phyloP scores from a whole-genome alignment of 1,139 yeast genomes.

The Lizanozyma gosingica region DNA sequence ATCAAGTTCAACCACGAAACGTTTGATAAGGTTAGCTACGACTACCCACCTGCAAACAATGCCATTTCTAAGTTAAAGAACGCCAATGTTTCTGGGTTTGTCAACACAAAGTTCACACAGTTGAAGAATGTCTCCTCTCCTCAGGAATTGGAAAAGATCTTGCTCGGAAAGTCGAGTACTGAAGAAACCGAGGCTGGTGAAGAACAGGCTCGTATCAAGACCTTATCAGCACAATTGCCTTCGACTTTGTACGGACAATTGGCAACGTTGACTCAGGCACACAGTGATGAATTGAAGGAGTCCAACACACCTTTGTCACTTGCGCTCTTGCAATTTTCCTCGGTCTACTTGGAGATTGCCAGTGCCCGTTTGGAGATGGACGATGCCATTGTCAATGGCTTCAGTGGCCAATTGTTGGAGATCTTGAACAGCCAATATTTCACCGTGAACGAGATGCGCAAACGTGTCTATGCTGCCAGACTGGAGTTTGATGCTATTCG shows the following conservation, averaged over 20 bases:
- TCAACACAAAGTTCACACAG: slow-evolving; percentile 47
- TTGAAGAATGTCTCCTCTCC: slow-evolving; percentile 54
- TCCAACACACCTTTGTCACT: slow-evolving; percentile 41
- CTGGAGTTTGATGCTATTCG: slow-evolving; percentile 63
- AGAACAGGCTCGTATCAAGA: slow-evolving; percentile 20
- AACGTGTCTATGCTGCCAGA: slow-evolving; percentile 61
- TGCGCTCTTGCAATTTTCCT: slow-evolving; percentile 47
- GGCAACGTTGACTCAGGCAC: slow-evolving; percentile 25
- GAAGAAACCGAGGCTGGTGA: slow-evolving; percentile 13
- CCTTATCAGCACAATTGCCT: slow-evolving; percentile 26
- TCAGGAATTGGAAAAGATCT: slow-evolving; percentile 52
- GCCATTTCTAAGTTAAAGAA: slow-evolving; percentile 39
- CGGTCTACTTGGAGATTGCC: slow-evolving; percentile 53
- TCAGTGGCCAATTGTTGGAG: slow-evolving; percentile 45
- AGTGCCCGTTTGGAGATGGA: slow-evolving; percentile 60
- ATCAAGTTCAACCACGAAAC: slow-evolving; percentile 50
- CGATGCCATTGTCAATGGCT: slow-evolving; percentile 43
- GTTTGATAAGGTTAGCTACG: slow-evolving; percentile 59
- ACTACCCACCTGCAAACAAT: slow-evolving; percentile 62
- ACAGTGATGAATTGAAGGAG: slow-evolving; percentile 32
- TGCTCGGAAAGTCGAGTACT: slow-evolving; percentile 19
- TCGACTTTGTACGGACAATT: slow-evolving; percentile 40
- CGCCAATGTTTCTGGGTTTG: slow-evolving; percentile 52
- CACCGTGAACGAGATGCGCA: slow-evolving; percentile 52
- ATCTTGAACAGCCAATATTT: slow-evolving; percentile 50